phyloP scores from a whole-genome alignment of 768 basidiomycete species.

The Pulveroboletus ravenelii region DNA sequence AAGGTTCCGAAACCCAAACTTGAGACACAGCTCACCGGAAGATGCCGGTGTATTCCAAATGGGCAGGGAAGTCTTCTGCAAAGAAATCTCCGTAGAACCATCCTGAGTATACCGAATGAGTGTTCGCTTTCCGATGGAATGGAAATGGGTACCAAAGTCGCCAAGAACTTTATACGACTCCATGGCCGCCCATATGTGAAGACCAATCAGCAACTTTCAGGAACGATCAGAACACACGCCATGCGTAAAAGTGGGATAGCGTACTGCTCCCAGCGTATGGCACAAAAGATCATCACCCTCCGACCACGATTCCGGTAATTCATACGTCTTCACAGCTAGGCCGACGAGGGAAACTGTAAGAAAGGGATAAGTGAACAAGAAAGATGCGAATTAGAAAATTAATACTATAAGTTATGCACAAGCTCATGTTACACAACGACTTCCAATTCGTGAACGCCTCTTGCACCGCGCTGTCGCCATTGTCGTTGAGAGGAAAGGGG shows the following conservation, averaged over 20 bases:
- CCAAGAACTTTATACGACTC: conserved; percentile 93
- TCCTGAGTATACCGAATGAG: conserved; percentile 41
- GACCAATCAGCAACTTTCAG: conserved; percentile 66
- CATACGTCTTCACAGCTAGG: conserved; percentile 88
- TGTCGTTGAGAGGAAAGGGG: conserved; percentile 71
- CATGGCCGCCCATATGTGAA: conserved; percentile 88
- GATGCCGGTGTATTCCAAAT: conserved; percentile 94
- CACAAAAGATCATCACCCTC: conserved; percentile 82
- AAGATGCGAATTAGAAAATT: conserved; percentile 2
- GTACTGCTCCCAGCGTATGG: conserved; percentile 82
- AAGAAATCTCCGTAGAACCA: conserved; percentile 99
- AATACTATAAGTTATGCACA: conserved; percentile 93
- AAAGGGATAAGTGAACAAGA: not conserved
- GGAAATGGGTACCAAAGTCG: conserved; percentile 63
- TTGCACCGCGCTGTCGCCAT: conserved; percentile 70
- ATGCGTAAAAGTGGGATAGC: conserved; percentile 26
- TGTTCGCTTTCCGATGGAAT: not conserved
- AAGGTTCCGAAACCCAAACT: not conserved
- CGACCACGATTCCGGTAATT: conserved; percentile 77
- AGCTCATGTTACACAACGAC: conserved; percentile 81
- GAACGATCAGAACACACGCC: conserved; percentile 5
- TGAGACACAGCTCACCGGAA: conserved; percentile 58
- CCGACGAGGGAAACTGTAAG: conserved; percentile 73
- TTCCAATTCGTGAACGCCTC: conserved; percentile 98
- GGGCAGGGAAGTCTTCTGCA: conserved; percentile 86